Conservation (phyloP, 2,329 filamentous ascomycete genomes). For the Exophiala bonariae region DNA sequence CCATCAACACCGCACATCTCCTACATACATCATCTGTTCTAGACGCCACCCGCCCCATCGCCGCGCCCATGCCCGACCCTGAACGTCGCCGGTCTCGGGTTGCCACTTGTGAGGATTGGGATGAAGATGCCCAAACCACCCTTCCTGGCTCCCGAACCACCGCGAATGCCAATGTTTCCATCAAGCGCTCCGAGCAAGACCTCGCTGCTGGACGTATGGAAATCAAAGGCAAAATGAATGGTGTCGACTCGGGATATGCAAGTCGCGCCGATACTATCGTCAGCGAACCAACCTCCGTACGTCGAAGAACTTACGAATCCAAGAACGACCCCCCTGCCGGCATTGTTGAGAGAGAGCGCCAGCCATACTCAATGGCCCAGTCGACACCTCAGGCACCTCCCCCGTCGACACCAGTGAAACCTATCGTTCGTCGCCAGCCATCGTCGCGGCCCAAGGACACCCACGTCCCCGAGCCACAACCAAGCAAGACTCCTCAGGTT, state of each 20-base stretch:
- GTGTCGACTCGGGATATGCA: constrained; percentile 64
- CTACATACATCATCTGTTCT: no score
- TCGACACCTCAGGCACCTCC: constrained; percentile 1
- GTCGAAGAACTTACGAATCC: constrained; percentile 35
- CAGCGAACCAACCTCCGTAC: constrained; percentile 50
- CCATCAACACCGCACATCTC: not conserved
- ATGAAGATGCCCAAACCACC: constrained; percentile 44
- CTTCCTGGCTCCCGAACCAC: constrained; percentile 49
- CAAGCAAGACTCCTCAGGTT: constrained; percentile 11
- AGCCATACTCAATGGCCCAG: constrained; percentile 17
- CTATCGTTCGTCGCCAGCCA: constrained; percentile 13
- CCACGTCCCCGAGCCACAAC: constrained; percentile 2
- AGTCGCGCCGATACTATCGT: constrained; percentile 57
- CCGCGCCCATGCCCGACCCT: constrained; percentile 24
- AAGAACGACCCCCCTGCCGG: constrained; percentile 38
- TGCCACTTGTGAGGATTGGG: constrained; percentile 50
- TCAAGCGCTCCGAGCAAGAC: constrained; percentile 48
- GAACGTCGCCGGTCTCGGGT: constrained; percentile 36
- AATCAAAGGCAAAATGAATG: constrained; percentile 44
- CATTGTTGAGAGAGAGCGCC: constrained; percentile 25
- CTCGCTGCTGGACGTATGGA: constrained; percentile 24
- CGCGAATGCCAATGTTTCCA: constrained; percentile 54
- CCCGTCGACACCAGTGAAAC: constrained; percentile 5
- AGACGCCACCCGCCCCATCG: not conserved
- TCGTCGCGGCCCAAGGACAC: constrained; percentile 14